Evolutionary conservation across 2,329 filamentous ascomycete species (phyloP), one percentile per base, ranked within the genome.

Genomic region (Ambrosiella beaveri): DNA sequence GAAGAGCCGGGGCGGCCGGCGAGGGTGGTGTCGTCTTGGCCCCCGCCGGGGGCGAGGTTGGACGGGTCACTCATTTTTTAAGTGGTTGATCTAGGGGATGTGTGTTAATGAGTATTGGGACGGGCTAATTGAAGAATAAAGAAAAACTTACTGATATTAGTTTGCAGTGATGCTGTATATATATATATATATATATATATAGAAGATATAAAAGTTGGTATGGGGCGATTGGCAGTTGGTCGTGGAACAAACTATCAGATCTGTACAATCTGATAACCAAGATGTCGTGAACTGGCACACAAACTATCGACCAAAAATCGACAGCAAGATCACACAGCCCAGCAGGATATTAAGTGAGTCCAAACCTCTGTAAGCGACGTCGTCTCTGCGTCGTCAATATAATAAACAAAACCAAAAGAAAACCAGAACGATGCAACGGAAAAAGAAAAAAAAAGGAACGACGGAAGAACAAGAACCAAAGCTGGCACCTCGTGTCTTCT

Each of bases 31-130:
- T 52, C 56, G 37, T 45, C 56, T n/a, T 49, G 44, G 7, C 37
- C 44, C 44, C 55, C 44, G 36, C 55, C 55, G 35, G 36, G 2
- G 37, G 55, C 12, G 55, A 19, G 55, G 35, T 50, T 49, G 13
- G 55, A n/a, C 17, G 11, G 17, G n/a, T 55, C 53, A 55, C 53
- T 55, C 53, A 55, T 55, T 55, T 11, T 19, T 51, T 15, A 55
- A 15, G n/a, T n/a, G 2, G 11, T 13, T 13, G 19, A 55, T 27
- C 27, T 27, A 27, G 27, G 27, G 39, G 12, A 27, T 49, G n/a
- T 49, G n/a, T 44, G 37, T 56, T 45, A 40, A 41, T 54, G n/a
- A 7, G 8, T 19, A 27, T 40, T 38, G 17, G 19, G 9, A 35
- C 11, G 39, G 11, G 11, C n/a, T 15, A 27, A 39, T 27, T 19